Base-by-base conservation (phyloP, 352 stramenopile genomes). In the Phytophthora rubi region DNA sequence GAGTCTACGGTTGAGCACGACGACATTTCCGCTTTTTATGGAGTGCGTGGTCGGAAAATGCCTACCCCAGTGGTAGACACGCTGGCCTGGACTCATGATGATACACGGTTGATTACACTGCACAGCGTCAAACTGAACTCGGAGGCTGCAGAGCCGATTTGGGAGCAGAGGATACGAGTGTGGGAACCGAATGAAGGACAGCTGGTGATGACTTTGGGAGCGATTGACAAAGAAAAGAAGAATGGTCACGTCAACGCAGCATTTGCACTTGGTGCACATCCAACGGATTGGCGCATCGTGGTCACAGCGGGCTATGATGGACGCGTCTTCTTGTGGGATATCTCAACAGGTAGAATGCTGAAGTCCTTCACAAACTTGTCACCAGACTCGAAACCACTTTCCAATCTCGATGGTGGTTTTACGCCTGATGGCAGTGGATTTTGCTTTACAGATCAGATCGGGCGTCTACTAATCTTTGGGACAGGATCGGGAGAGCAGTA, bases 241-340 rank as follows among this genome's bases (percentile, higher is more conserved):
- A 70, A 89, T 44, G 89, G 82, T 0, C 88, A 96, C 62, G 78
- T 86, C n/a, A 93, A 94, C 59, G 85, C 83, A 32, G 85, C 87
- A 6, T 94, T 93, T 79, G 89, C 86, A 42, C 75, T 96, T 59
- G 83, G 88, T 48, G 76, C 83, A 6, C 90, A 97, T 59, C 90
- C 90, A 16, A 85, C 59, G 0, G 82, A 95, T 65, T 88, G 80
- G 78, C 76, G 77, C 28, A 85, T 97, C 37, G 62, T 95, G 13
- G 73, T 96, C 18, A 96, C 88, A 15, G 89, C 82, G 52, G 90
- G 90, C 4, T 91, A 97, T 55, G 90, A 97, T 63, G 86, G 88
- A 1, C 84, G 87, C 13, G 80, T 97, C 12, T 91, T 88, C 39
- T 63, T 96, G 33, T 97, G 90, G 90, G 85, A 97, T 69, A 93